These are phyloP conservation scores for Naganishia antarctica DNA, from an alignment of 768 basidiomycete genomes.

Conservation along the genomic window DNA sequence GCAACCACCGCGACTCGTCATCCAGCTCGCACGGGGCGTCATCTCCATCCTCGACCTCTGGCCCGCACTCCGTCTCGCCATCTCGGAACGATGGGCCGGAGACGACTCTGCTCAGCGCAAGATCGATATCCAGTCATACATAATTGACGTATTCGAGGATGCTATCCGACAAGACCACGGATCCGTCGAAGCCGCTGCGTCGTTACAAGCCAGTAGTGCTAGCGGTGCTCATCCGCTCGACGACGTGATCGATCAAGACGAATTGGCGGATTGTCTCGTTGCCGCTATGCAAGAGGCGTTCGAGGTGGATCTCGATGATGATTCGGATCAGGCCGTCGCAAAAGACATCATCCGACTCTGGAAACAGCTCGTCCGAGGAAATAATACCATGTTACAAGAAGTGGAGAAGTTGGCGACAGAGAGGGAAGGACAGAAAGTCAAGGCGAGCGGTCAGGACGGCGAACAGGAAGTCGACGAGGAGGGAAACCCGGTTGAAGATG, in stretches of 20 bases:
- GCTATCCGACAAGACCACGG: background rate
- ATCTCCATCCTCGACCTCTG: conserved; percentile 76
- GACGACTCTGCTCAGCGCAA: conserved; percentile 65
- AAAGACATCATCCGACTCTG: conserved; percentile 54
- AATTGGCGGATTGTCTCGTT: conserved; percentile 73
- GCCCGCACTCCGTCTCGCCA: conserved; percentile 79
- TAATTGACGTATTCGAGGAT: conserved; percentile 51
- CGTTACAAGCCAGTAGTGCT: conserved; percentile 3
- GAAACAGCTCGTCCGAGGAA: conserved; percentile 49
- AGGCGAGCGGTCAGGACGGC: conserved; percentile 26
- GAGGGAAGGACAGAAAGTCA: conserved; percentile 31
- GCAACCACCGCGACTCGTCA: conserved; percentile 12
- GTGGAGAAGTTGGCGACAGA: conserved; percentile 57
- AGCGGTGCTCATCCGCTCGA: conserved; percentile 26
- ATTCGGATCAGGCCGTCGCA: conserved; percentile 68
- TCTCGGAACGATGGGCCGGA: conserved; percentile 83
- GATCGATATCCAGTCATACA: conserved; percentile 69
- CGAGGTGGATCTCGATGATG: conserved; percentile 76
- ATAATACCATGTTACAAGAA: conserved; percentile 55
- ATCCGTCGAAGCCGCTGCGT: conserved; percentile 27
- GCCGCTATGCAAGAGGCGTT: conserved; percentile 87
- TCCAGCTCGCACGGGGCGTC: conserved; percentile 76
- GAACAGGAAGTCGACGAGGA: conserved; percentile 45
- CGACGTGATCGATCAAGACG: conserved; percentile 59
- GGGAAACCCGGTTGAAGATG: conserved; percentile 28